Evolutionary conservation across 2,329 filamentous ascomycete genomes (phyloP).

Genomic region (Cercospora nicotianae): DNA sequence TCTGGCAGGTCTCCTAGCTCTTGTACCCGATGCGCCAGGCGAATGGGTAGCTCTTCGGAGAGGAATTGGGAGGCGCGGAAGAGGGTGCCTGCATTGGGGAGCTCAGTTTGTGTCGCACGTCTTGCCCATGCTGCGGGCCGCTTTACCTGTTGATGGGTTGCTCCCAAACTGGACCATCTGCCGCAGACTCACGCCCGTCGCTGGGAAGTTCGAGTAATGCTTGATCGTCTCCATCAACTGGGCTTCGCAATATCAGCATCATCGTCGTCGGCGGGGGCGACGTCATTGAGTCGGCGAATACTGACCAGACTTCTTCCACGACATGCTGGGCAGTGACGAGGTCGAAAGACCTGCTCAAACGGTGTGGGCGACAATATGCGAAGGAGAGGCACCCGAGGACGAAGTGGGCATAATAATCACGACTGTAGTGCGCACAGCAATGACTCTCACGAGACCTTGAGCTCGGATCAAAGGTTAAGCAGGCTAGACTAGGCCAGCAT

Average conservation of each 20-base stretch:
- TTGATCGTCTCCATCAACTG: constrained; percentile 38
- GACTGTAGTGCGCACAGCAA: constrained; percentile 6
- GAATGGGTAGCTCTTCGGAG: constrained; percentile 95
- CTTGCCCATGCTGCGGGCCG: background rate
- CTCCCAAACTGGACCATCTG: constrained; percentile 99
- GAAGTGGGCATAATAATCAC: constrained; percentile 2
- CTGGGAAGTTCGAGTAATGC: constrained; percentile 73
- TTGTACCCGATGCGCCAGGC: constrained; percentile 91
- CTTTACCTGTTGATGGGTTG: constrained; percentile 80
- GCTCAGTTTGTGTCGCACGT: constrained; percentile 4
- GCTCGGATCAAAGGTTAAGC: constrained; percentile 14
- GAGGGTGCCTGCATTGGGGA: constrained; percentile 67
- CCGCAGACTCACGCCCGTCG: constrained; percentile 90
- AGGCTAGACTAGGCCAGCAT: constrained; percentile 7
- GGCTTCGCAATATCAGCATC: constrained; percentile 19
- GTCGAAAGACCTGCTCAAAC: constrained; percentile 18
- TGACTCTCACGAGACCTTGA: constrained; percentile 20
- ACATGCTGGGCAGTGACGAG: constrained; percentile 32
- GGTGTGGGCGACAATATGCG: constrained; percentile 22
- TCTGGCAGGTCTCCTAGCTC: constrained; percentile 90
- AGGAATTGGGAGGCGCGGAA: constrained; percentile 98
- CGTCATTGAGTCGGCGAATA: constrained; percentile 15
- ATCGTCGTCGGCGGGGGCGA: constrained; percentile 20
- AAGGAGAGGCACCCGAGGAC: background rate
- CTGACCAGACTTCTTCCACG: constrained; percentile 37